phyloP scores from a whole-genome alignment of 1,284 basidiomycete species.

The Cryptococcus sp. region DNA sequence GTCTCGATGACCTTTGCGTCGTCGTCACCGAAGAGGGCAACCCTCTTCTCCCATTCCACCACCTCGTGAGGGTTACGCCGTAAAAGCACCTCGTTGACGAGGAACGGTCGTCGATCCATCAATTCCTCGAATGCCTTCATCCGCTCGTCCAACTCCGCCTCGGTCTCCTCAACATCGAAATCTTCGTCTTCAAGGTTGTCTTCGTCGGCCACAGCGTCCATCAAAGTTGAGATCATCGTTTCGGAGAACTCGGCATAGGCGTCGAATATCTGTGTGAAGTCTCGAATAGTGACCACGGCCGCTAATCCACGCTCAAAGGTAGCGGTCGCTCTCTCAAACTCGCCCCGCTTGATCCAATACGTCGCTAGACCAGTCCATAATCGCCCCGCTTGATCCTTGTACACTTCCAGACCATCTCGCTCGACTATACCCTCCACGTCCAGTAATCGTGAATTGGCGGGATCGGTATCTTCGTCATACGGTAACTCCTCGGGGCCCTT shows the following conservation, averaged over 20 bases:
- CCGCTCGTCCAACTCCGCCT: conserved; percentile 79
- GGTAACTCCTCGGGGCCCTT: conserved; percentile 58
- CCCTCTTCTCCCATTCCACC: conserved; percentile 98
- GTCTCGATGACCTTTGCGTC: conserved; percentile 94
- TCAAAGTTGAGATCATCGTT: conserved; percentile 84
- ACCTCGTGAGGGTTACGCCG: conserved; percentile 96
- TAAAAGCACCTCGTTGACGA: conserved; percentile 93
- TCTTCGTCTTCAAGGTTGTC: conserved; percentile 67
- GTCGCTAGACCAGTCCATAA: conserved; percentile 96
- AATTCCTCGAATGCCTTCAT: conserved; percentile 94
- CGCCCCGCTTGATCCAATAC: conserved; percentile 96
- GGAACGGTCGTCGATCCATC: conserved; percentile 93
- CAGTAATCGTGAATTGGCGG: conserved; percentile 68
- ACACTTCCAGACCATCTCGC: conserved; percentile 80
- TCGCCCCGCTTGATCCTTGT: conserved; percentile 94
- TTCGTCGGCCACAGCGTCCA: conserved; percentile 72
- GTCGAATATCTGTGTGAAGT: conserved; percentile 98
- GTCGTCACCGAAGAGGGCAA: conserved; percentile 89
- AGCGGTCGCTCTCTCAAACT: conserved; percentile 83
- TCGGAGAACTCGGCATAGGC: conserved; percentile 94
- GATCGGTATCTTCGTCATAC: conserved; percentile 81
- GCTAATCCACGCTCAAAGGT: conserved; percentile 88
- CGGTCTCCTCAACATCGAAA: conserved; percentile 71
- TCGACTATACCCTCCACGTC: conserved; percentile 85
- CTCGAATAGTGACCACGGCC: conserved; percentile 86